phyloP scores from a whole-genome alignment of 352 stramenopile genomes.

The Phytophthora aleatoria region DNA sequence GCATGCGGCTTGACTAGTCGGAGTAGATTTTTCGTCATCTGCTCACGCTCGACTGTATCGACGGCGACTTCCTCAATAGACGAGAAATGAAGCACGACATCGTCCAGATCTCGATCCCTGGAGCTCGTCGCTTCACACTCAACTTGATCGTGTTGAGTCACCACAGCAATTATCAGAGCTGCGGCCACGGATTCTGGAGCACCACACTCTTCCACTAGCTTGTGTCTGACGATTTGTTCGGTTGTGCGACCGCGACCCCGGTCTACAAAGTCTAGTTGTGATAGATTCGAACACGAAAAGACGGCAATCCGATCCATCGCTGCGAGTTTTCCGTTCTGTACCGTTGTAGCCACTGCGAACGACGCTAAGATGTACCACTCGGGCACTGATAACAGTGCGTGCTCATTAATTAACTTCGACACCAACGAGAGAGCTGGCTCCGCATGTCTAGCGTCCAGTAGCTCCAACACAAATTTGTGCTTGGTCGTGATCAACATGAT shows the following conservation, averaged over 20 bases:
- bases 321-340: slow-evolving; percentile 39
- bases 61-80: slow-evolving; percentile 8
- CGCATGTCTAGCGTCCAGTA: slow-evolving; percentile 34
- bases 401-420: slow-evolving; percentile 57
- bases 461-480: slow-evolving; percentile 46
- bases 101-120: slow-evolving; percentile 14
- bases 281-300: background rate
- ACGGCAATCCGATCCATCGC: slow-evolving; percentile 32
- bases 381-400: slow-evolving; percentile 51
- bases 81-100: slow-evolving; percentile 17
- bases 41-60: slow-evolving; percentile 6
- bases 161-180: slow-evolving; percentile 12
- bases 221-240: slow-evolving; percentile 17
- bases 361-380: slow-evolving; percentile 55
- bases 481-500: slow-evolving; percentile 41
- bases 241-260: background rate
- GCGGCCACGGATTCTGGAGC: slow-evolving; percentile 19
- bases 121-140: slow-evolving; percentile 3
- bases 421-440: slow-evolving; percentile 43
- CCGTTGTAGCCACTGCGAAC: slow-evolving; percentile 29
- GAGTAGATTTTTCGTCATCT: slow-evolving; percentile 11
- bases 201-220: slow-evolving; percentile 27
- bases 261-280: slow-evolving; percentile 4
- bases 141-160: background rate
- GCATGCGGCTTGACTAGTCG: background rate